These are phyloP conservation scores for Boletus rufocinnamomeus DNA, from an alignment of 768 basidiomycete genomes.

Conservation along the genomic window DNA sequence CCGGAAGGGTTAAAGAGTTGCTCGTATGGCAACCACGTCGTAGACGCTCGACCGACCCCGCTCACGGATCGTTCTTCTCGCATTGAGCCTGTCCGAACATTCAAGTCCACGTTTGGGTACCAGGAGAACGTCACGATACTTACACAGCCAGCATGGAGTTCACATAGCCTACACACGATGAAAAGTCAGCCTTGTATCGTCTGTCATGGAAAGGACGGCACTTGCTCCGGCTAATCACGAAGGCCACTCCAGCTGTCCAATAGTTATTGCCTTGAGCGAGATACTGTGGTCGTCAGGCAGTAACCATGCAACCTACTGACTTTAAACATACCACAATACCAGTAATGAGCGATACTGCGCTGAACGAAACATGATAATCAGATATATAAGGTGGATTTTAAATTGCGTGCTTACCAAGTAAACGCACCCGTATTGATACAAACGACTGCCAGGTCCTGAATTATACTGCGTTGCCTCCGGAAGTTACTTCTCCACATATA, in stretches of 20 bases:
- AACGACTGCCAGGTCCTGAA: conserved; percentile 12
- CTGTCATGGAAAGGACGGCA: background rate
- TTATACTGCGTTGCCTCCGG: conserved; percentile 3
- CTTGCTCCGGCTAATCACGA: conserved; percentile 10
- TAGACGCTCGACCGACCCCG: background rate
- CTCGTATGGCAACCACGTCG: background rate
- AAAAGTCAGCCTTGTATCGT: background rate
- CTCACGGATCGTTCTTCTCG: conserved; percentile 13
- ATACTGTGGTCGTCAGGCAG: background rate
- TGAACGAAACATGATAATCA: background rate
- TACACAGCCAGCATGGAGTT: conserved; percentile 20
- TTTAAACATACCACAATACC: conserved; percentile 10
- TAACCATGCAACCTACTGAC: background rate
- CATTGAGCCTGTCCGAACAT: conserved; percentile 14
- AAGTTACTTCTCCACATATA: background rate
- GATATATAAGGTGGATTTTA: background rate
- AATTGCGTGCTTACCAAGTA: conserved; percentile 8
- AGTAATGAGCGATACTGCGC: background rate
- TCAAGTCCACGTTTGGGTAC: background rate
- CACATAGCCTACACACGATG: conserved; percentile 8
- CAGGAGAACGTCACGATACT: background rate
- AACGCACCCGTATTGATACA: background rate
- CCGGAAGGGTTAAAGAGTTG: background rate
- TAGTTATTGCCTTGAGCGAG: background rate
- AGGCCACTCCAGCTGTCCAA: conserved; percentile 1